Evolutionary conservation across 2,329 filamentous ascomycete genomes (phyloP).

Genomic region (Dryadomyces quercivorus): DNA sequence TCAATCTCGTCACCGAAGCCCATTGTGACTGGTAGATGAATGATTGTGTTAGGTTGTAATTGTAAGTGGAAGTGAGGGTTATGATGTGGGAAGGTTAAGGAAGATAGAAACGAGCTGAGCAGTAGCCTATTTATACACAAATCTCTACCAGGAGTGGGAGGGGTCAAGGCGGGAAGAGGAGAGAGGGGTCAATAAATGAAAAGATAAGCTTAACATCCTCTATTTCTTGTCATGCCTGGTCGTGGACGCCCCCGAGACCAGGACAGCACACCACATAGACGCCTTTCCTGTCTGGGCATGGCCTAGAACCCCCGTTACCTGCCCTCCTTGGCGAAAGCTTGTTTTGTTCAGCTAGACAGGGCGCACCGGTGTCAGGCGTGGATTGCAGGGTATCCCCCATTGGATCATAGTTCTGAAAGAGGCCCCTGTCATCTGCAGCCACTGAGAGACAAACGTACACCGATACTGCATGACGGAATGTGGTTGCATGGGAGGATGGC

Average conservation of each 20-base stretch:
- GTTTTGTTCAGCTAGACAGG: neutral
- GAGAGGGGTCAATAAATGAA: neutral
- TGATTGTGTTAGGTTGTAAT: neutral
- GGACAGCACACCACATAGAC: neutral
- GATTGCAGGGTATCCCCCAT: neutral
- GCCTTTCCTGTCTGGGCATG: neutral
- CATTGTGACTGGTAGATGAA: constrained; percentile 7
- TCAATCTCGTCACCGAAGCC: constrained; percentile 18
- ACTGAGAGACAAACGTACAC: too few species aligned
- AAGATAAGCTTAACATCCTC: neutral
- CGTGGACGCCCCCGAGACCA: neutral
- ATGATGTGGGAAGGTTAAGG: neutral
- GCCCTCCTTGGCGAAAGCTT: neutral
- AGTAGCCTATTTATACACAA: neutral
- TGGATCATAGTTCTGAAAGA: too few species aligned
- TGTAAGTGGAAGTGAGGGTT: neutral
- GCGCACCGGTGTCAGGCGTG: neutral
- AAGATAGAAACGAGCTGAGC: neutral
- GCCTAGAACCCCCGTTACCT: neutral
- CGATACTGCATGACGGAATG: too few species aligned
- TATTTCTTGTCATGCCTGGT: neutral
- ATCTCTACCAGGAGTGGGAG: neutral
- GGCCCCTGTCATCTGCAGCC: too few species aligned
- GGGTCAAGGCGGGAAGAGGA: neutral
- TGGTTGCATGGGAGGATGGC: too few species aligned